A percentile compares a stretch with the other conserved stretches of the same genome.
These are phyloP conservation scores for Clonostachys rhizophaga DNA, from an alignment of 2,329 filamentous ascomycete genomes.

Conservation along the genomic window DNA sequence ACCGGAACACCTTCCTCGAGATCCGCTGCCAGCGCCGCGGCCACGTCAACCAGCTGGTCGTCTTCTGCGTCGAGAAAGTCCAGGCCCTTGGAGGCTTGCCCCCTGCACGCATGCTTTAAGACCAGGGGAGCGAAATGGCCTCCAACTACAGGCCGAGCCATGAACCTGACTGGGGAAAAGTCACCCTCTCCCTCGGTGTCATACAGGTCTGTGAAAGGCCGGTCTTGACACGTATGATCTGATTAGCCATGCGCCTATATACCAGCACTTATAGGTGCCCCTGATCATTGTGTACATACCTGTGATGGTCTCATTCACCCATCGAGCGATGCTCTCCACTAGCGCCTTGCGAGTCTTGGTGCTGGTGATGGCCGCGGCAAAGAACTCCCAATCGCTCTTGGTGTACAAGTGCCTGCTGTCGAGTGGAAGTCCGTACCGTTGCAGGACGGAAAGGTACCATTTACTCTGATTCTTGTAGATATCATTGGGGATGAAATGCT, in stretches of 20 bases:
- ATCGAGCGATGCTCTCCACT: constrained; percentile 67
- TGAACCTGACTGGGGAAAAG: constrained; percentile 72
- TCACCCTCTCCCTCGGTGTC: constrained; percentile 73
- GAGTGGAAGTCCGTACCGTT: constrained; percentile 77
- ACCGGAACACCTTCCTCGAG: background rate
- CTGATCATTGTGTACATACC: constrained; percentile 27
- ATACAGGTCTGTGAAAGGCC: constrained; percentile 78
- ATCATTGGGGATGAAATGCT: constrained; percentile 64
- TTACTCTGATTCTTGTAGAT: constrained; percentile 76
- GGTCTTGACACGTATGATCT: constrained; percentile 34
- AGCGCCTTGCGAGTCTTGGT: constrained; percentile 66
- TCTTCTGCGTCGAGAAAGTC: constrained; percentile 34
- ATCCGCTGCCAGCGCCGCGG: background rate
- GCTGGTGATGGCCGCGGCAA: constrained; percentile 74
- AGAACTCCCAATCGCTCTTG: constrained; percentile 90
- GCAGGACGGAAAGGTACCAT: constrained; percentile 76
- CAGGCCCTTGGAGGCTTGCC: constrained; percentile 56
- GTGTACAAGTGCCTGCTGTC: constrained; percentile 80
- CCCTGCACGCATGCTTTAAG: constrained; percentile 74
- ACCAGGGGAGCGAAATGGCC: constrained; percentile 83
- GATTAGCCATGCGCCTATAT: background rate
- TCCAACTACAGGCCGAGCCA: constrained; percentile 77
- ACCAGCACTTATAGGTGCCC: background rate
- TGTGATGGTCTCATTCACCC: constrained; percentile 79
- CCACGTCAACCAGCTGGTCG: background rate